Conservation (phyloP, 1,139 yeast species). For the Geotrichum cucujoidarum region DNA sequence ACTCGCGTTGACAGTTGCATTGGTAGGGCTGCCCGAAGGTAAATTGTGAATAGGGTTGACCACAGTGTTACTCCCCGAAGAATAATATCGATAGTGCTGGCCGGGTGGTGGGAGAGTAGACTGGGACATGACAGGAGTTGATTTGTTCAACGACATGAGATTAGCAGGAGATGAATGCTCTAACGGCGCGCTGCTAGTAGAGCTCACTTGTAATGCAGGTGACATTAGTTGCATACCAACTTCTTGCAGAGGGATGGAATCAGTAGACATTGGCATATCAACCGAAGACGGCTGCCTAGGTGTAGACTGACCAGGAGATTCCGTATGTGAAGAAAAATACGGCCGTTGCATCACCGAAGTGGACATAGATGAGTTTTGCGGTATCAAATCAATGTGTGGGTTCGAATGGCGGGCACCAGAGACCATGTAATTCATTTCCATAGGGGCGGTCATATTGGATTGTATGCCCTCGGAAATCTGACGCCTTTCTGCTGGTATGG, state of each 20-base stretch:
- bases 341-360: not conserved
- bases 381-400: not conserved
- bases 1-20: too few relatives aligned
- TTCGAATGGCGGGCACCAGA: not conserved
- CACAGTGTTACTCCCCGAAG: not conserved
- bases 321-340: not conserved
- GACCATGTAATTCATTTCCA: conserved; percentile 1
- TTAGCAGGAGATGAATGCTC: not conserved
- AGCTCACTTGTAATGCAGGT: not conserved
- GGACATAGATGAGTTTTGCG: not conserved
- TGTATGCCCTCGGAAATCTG: not conserved
- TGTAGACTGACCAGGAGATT: not conserved
- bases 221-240: conserved; percentile 2
- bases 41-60: too few relatives aligned
- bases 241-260: conserved; percentile 2
- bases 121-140: not conserved
- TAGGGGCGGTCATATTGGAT: not conserved
- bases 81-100: not conserved
- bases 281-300: not conserved
- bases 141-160: not conserved
- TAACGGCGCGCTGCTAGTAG: not conserved
- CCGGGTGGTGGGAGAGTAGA: conserved; percentile 3
- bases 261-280: not conserved
- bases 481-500: not conserved
- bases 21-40: too few relatives aligned